Base-by-base conservation (phyloP, 495 filamentous ascomycete species). In the Aspergillus mulundensis region DNA sequence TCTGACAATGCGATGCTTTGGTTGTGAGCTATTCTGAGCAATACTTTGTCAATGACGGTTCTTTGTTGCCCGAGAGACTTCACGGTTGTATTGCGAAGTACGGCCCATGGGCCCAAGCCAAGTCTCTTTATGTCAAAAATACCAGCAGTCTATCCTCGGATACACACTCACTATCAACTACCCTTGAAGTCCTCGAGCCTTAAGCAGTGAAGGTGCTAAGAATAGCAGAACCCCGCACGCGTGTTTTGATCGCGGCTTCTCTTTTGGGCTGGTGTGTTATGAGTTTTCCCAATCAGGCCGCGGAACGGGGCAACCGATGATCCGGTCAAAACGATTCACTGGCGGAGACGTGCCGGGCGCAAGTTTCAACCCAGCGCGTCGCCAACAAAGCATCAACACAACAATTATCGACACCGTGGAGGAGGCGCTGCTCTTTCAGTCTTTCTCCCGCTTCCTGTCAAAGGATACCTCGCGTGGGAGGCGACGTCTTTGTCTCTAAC, bases 201-300 rank as follows among this genome's bases (percentile, higher is more conserved):
- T 14, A 53, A 40, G 36, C 18, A 12, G 18, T 18, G 3, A 16
- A 40, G 38, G 45, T 36, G 54, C 54, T 44, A 56, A 56, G 54
- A 56, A 56, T 56, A 56, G 47, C 15, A 19, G 15, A 8, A n/a
- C 46, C 46, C 46, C 46, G 46, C 46, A 8, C 15, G 24, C 53
- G 59, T 66, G 63, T 66, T 66, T 66, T 62, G 57, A 50, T 62
- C 57, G 57, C 36, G 10, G 40, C 30, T 62, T 50, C 63, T 54
- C 28, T 25, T 61, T 63, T 41, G 12, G 65, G 65, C 43, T 14
- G 12, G 30, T 46, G 48, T 69, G 64, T 69, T 69, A 63, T 50
- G 53, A 44, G 20, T 54, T 66, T 69, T 56, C 66, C 62, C 32
- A 2, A 61, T 66, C 10, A 2, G 52, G 66, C 16, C 19, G 18